Conservation (phyloP, 257 asterid species). For the Solanum virginianum region DNA sequence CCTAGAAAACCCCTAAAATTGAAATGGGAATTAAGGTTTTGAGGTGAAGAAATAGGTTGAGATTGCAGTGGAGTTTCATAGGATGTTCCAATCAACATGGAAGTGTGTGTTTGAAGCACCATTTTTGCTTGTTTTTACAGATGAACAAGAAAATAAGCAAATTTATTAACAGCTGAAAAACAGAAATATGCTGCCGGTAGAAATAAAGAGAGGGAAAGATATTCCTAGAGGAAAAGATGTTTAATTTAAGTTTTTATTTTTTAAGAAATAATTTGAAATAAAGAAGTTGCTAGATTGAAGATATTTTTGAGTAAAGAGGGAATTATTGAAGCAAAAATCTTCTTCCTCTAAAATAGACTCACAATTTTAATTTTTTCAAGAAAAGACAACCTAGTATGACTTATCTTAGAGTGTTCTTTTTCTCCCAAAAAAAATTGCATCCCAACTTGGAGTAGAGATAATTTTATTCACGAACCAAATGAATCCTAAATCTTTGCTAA, state of each 20-base stretch:
- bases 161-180: not conserved
- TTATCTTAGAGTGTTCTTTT: not conserved
- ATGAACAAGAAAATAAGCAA: not conserved
- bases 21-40: conserved; percentile 16
- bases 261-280: not conserved
- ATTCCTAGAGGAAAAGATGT: not conserved
- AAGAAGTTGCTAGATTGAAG: not conserved
- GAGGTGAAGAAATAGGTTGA: conserved; percentile 19
- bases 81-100: conserved; percentile 6
- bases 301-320: not conserved
- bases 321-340: not conserved
- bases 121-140: not conserved
- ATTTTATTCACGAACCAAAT: not conserved
- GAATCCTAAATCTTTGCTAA: not conserved
- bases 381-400: not conserved
- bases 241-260: not conserved
- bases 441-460: no score
- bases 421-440: not conserved
- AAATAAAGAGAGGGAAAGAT: not conserved
- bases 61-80: not conserved
- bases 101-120: conserved; percentile 16
- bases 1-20: conserved; percentile 28
- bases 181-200: not conserved
- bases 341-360: not conserved
- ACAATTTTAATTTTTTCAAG: not conserved